Conservation (phyloP, 495 filamentous ascomycete genomes). For the Penicillium canescens region DNA sequence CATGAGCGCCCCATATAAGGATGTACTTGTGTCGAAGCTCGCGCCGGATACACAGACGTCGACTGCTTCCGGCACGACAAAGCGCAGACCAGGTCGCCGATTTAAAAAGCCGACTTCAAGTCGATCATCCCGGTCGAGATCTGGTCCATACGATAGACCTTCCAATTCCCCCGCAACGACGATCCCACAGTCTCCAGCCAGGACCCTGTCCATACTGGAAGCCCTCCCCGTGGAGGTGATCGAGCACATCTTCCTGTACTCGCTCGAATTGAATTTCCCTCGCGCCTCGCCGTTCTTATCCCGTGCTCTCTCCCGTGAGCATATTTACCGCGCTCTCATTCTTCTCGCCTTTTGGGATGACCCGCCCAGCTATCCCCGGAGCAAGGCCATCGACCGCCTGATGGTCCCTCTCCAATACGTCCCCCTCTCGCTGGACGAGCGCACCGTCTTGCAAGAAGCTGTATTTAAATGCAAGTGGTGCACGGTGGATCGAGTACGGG, state of each 20-base stretch:
- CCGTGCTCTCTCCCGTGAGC: slow-evolving; percentile 40
- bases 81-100: slow-evolving; percentile 12
- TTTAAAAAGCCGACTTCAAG: slow-evolving; percentile 16
- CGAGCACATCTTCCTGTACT: slow-evolving; percentile 52
- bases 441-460: slow-evolving; percentile 28
- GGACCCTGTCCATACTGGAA: slow-evolving; percentile 44
- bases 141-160: slow-evolving; percentile 1
- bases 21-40: background rate
- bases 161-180: slow-evolving; percentile 5
- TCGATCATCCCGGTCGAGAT: slow-evolving; percentile 3
- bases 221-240: slow-evolving; percentile 54
- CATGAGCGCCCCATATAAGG: slow-evolving; percentile 8
- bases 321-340: slow-evolving; percentile 40
- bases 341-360: slow-evolving; percentile 45
- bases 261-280: slow-evolving; percentile 49
- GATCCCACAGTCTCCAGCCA: background rate
- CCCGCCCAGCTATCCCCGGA: background rate
- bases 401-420: slow-evolving; percentile 37
- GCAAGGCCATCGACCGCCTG: slow-evolving; percentile 22
- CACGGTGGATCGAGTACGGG: slow-evolving; percentile 30
- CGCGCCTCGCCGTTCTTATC: slow-evolving; percentile 40
- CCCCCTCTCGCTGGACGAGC: slow-evolving; percentile 20
- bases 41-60: background rate
- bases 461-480: slow-evolving; percentile 42
- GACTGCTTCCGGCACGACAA: slow-evolving; percentile 3